Evolutionary conservation across 768 basidiomycete genomes (phyloP), one percentile per base, ranked within the genome.

Genomic region (Mycena crocata): DNA sequence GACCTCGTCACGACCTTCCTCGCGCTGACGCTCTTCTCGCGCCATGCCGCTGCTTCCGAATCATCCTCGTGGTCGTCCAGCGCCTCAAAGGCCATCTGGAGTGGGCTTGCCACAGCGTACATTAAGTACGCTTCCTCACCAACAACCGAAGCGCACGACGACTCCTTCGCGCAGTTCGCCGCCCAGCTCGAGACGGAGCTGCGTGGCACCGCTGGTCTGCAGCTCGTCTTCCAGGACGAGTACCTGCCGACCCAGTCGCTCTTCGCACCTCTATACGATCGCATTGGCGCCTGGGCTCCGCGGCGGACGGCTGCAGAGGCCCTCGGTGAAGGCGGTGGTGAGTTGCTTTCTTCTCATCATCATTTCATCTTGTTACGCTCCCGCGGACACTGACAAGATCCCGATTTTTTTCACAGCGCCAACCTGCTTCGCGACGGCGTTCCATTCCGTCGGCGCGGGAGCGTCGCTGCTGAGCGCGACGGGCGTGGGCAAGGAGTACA

Each of bases 1-100:
- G 69, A 70, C 62, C 57, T 70, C 42, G 69, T 70, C 31, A 70
- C 69, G 19, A 70, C 69, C n/a, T 70, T 70, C 57, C 62, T 70
- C 24, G 65, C 69, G 24, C 62, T 70, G 40, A 59, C 57, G 0
- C 9, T 70, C 40, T 70, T 70, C 40, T 70, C 68, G 30, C 54
- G 64, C 3, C 64, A 62, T 37, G 2, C 48, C 31, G 55, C 50
- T 5, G 14, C 64, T 0, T n/a, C 50, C 21, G 5, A 28, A 2
- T 32, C 57, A n/a, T n/a, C n/a, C n/a, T n/a, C n/a, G n/a, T n/a
- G n/a, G n/a, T n/a, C n/a, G n/a, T n/a, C n/a, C n/a, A n/a, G n/a
- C 8, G 19, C 45, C 8, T 42, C 55, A 3, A 32, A 34, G 0
- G n/a, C 17, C 3, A 34, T 64, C 0, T 69, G 63, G 63, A 40